A percentile compares a stretch with the other conserved stretches of the same genome.
Conservation (phyloP, 1,284 basidiomycete genomes). For the Ustilago hordei region DNA sequence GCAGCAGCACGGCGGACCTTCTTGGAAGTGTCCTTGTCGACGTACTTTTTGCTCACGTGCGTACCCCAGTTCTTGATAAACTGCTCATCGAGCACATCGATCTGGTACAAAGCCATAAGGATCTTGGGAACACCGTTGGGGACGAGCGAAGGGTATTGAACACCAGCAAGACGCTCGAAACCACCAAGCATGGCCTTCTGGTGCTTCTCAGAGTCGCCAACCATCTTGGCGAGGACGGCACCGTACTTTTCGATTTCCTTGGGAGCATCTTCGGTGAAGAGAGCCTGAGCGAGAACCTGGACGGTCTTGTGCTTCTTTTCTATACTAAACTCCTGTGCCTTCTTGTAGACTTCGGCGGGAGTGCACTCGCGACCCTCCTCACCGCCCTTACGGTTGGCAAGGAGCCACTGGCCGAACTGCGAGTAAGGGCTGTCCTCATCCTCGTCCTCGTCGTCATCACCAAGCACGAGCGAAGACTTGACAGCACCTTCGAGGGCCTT, state of each 20-base stretch:
- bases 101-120: slow-evolving; percentile 94
- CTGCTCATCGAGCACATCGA: slow-evolving; percentile 91
- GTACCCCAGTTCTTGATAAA: slow-evolving; percentile 92
- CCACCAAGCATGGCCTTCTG: slow-evolving; percentile 87
- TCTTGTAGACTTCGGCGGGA: slow-evolving; percentile 81
- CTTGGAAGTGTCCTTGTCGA: slow-evolving; percentile 94
- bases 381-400: slow-evolving; percentile 78
- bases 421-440: slow-evolving; percentile 77
- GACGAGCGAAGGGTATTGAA: slow-evolving; percentile 63
- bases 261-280: slow-evolving; percentile 84
- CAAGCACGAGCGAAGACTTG: slow-evolving; percentile 73
- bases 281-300: slow-evolving; percentile 84
- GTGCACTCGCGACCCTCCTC: slow-evolving; percentile 56
- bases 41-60: slow-evolving; percentile 95
- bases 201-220: slow-evolving; percentile 81
- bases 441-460: slow-evolving; percentile 78
- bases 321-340: slow-evolving; percentile 90
- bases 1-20: slow-evolving; percentile 94
- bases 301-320: slow-evolving; percentile 96
- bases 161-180: slow-evolving; percentile 66
- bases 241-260: slow-evolving; percentile 80
- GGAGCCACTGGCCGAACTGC: slow-evolving; percentile 86
- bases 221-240: slow-evolving; percentile 80
- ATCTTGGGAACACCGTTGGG: slow-evolving; percentile 81
- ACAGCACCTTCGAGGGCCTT: slow-evolving; percentile 80